These are phyloP conservation scores for Suillus subluteus DNA, from an alignment of 768 basidiomycete genomes.

Conservation along the genomic window DNA sequence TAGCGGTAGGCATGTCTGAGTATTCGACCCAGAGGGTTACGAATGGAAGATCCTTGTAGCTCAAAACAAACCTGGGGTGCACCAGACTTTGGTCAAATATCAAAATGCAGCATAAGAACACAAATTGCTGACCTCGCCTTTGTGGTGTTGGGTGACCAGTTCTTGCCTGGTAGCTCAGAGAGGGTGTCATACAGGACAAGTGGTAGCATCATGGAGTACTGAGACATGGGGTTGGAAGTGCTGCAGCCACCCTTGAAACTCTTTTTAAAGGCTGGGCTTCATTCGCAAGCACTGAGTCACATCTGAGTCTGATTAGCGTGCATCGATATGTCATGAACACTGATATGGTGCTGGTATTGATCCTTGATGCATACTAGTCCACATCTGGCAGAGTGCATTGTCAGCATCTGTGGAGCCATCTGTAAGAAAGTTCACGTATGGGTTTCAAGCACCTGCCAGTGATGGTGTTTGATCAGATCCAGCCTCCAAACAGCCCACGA, in stretches of 20 bases:
- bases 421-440: neutral
- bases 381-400: neutral
- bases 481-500: neutral
- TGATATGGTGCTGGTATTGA: neutral
- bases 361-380: neutral
- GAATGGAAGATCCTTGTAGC: neutral
- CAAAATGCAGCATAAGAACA: neutral
- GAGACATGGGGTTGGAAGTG: neutral
- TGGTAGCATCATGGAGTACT: neutral
- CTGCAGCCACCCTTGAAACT: neutral
- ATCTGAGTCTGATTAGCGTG: neutral
- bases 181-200: neutral
- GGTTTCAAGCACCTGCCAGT: neutral
- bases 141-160: neutral
- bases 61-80: neutral
- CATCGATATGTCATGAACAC: neutral
- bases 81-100: neutral
- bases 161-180: neutral
- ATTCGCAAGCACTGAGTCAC: neutral
- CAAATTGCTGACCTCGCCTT: neutral
- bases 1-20: neutral
- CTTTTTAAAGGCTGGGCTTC: neutral
- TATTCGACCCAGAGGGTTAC: neutral
- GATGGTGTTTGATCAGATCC: neutral
- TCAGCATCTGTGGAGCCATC: neutral